Evolutionary conservation across 139 green algal species (phyloP), one percentile per base, ranked within the genome.

Genomic region (Astrephomene gubernaculifera): DNA sequence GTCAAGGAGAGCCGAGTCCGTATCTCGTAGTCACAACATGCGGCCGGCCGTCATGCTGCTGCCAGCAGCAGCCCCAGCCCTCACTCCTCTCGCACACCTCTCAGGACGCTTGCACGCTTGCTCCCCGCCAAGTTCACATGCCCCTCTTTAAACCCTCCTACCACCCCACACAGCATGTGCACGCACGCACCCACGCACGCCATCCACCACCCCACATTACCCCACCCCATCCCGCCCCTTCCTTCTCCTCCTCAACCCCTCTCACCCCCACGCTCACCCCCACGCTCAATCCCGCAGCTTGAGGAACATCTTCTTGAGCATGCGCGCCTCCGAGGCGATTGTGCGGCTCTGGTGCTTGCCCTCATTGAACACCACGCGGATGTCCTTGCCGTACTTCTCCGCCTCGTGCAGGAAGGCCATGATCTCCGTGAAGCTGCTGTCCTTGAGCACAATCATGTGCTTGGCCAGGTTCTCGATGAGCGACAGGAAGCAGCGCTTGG

Each of bases 381-480:
- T 84, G 54, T 88, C 65, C 75, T 82, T 87, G 63, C 87, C 89
- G 57, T 92, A 39, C 75, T 90, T 90, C 82, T 97, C 94, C 3
- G 92, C 94, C 82, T 92, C 88, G 33, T 93, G 86, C 17, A 96
- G 63, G 60, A 95, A 93, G 17, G 72, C 64, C 71, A 96, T 92
- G 78, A 96, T 93, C 81, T 97, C 94, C 2, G 90, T 69, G 36
- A 95, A 92, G 35, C 85, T 87, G 27, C 81, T 84, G 53, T 97
- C 94, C 83, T 95, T 96, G 35, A 97, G 76, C 73, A 91, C 76
- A 52, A 98, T 91, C 91, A 97, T 97, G 90, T 97, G 93, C 92
- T 98, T 98, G 73, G 92, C 83, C n/a, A 97, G 85, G 80, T 95
- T 93, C 74, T 98, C 95, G 41, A 96, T 90, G 33, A 98, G 75